These are phyloP conservation scores for Daldinia grandis DNA, from an alignment of 495 filamentous ascomycete genomes.

Conservation along the genomic window DNA sequence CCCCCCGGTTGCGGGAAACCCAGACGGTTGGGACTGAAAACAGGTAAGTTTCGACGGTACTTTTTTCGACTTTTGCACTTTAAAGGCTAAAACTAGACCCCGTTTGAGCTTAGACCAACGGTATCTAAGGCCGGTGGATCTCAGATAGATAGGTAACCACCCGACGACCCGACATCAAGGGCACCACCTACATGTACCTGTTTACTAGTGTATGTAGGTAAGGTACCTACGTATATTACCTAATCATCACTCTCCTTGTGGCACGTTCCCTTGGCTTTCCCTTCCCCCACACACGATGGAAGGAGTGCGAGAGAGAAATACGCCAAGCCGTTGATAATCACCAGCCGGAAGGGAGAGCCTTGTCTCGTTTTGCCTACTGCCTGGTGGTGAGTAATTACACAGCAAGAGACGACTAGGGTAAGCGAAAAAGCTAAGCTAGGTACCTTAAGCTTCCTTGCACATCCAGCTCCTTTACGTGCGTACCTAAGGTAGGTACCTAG, in stretches of 20 bases:
- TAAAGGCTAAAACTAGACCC: conserved; percentile 6
- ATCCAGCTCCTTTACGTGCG: not conserved
- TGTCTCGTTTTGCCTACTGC: conserved; percentile 2
- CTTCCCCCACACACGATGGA: not conserved
- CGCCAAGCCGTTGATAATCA: not conserved
- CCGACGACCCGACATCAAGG: conserved; percentile 33
- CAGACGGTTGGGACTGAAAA: conserved; percentile 36
- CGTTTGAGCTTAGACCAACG: not conserved
- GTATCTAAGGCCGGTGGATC: conserved; percentile 32
- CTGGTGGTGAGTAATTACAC: conserved; percentile 12
- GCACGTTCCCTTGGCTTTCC: not conserved
- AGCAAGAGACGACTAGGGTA: conserved; percentile 19
- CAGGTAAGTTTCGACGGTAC: not conserved
- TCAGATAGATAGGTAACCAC: conserved; percentile 26
- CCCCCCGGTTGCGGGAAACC: conserved; percentile 30
- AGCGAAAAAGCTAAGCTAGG: no score
- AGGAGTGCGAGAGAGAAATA: not conserved
- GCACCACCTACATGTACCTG: conserved; percentile 2
- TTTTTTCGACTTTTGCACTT: conserved; percentile 6
- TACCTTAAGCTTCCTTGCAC: not conserved
- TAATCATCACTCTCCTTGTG: not conserved
- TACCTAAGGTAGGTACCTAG: no score
- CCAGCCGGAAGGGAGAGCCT: conserved; percentile 7
- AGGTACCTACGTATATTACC: not conserved
- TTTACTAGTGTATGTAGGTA: no score